These are phyloP conservation scores for Peronospora farinosa DNA, from an alignment of 352 stramenopile species.

Conservation along the genomic window DNA sequence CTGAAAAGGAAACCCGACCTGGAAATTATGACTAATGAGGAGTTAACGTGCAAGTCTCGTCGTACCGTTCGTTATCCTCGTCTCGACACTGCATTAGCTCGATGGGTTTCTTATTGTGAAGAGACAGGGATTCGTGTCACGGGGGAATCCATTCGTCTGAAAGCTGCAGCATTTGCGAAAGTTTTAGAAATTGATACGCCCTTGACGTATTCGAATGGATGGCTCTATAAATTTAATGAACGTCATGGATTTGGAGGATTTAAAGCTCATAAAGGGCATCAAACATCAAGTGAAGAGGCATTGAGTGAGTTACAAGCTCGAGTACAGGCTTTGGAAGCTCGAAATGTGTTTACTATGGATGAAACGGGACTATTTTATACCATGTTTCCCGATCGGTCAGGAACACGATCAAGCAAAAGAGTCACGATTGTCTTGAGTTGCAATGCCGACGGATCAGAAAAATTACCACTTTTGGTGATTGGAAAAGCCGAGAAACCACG, in stretches of 20 bases:
- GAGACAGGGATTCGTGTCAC: slow-evolving; percentile 21
- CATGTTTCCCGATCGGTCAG: slow-evolving; percentile 19
- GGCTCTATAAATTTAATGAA: slow-evolving; percentile 33
- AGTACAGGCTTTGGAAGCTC: slow-evolving; percentile 10
- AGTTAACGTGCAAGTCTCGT: slow-evolving; percentile 22
- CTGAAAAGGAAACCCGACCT: slow-evolving; percentile 27
- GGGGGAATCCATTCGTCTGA: slow-evolving; percentile 19
- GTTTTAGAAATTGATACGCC: slow-evolving; percentile 21
- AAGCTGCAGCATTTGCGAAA: slow-evolving; percentile 19
- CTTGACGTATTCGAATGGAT: slow-evolving; percentile 27
- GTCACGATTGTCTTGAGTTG: slow-evolving; percentile 23
- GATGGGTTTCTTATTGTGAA: slow-evolving; percentile 29
- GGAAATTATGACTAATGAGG: slow-evolving; percentile 20
- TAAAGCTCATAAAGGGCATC: slow-evolving; percentile 10
- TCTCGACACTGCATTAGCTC: slow-evolving; percentile 20
- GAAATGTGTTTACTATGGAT: slow-evolving; percentile 26
- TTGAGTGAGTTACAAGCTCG: slow-evolving; percentile 15
- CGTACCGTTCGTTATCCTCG: slow-evolving; percentile 23
- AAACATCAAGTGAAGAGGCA: slow-evolving; percentile 2
- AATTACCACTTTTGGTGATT: slow-evolving; percentile 28
- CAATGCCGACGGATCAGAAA: slow-evolving; percentile 35
- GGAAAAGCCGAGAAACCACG: slow-evolving; percentile 29
- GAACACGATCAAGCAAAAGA: slow-evolving; percentile 21
- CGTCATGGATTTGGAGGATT: slow-evolving; percentile 20
- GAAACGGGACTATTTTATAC: slow-evolving; percentile 25